Evolutionary conservation across 2,329 filamentous ascomycete genomes (phyloP), one percentile per base, ranked within the genome.

Genomic region (Pseudogymnoascus sp.): DNA sequence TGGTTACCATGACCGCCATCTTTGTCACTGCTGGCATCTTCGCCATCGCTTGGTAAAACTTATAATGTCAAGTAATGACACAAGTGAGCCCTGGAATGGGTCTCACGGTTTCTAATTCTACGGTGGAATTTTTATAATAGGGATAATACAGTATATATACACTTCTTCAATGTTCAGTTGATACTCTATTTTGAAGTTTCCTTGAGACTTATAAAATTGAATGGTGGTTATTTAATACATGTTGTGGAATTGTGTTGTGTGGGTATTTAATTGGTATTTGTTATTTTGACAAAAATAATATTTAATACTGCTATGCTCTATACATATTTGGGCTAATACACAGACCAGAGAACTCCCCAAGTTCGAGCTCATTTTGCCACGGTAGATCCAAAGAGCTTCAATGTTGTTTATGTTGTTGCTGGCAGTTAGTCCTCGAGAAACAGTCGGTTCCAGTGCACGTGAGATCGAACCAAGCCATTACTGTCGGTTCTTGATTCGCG

Each of bases 401-500:
- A 51, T n/a, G 6, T 26, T 23, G 45, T 23, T 12, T 3, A 51
- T 21, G 21, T 21, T 21, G 21, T 21, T 21, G 21, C 21, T 21
- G 21, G 21, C 23, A 45, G 40, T 11, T n/a, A 16, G 47, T 16
- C 47, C 47, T 57, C 10, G 47, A 57, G 47, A 57, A 57, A 18
- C 47, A 57, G 26, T 57, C 10, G n/a, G 26, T 57, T 31, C 47
- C 47, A n/a, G 26, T 57, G 26, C 47, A 57, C 8, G 26, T 12
- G 26, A 57, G 57, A 64, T 66, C 68, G 59, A 71, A 71, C 67
- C 68, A 71, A 34, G 63, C 62, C 16, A 71, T 40, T 5, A 69
- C 67, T 0, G 64, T 63, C 8, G 60, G 59, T 29, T 66, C 69
- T 39, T 69, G 66, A 1, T 66, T 69, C 16, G 64, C 65, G 23